These are phyloP conservation scores for Tulasnella sp. DNA, from an alignment of 768 basidiomycete genomes.

Conservation along the genomic window DNA sequence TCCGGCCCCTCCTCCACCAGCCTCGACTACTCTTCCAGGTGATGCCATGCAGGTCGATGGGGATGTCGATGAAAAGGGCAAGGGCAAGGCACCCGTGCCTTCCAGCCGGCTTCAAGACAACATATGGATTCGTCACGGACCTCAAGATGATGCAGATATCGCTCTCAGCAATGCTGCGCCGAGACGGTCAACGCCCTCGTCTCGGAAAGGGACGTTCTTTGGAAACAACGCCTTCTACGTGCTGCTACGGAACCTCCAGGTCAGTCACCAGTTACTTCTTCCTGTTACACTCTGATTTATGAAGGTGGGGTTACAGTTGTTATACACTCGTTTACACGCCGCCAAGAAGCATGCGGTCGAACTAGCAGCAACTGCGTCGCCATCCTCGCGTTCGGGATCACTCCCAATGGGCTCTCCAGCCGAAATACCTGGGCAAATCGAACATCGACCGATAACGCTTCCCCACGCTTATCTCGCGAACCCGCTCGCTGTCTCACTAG, in stretches of 20 bases:
- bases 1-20: conserved; percentile 22
- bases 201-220: conserved; percentile 42
- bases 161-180: background rate
- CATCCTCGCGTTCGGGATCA: background rate
- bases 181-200: background rate
- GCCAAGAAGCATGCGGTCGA: conserved; percentile 74
- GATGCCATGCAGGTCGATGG: conserved; percentile 12
- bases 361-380: conserved; percentile 33
- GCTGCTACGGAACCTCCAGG: conserved; percentile 79
- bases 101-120: conserved; percentile 24
- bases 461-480: conserved; percentile 60
- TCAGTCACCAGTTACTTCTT: conserved; percentile 31
- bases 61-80: conserved; percentile 10
- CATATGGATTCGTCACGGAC: conserved; percentile 12
- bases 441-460: conserved; percentile 37
- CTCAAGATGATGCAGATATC: conserved; percentile 9
- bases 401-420: background rate
- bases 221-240: conserved; percentile 90
- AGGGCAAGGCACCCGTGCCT: conserved; percentile 21
- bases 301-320: conserved; percentile 39
- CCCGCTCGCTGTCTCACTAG: conserved; percentile 69
- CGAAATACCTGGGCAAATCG: background rate
- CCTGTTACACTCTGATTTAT: background rate
- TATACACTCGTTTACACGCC: conserved; percentile 74
- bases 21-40: background rate